Conservation (phyloP, 371 early-diverging fungal species). For the Mucor indicus region DNA sequence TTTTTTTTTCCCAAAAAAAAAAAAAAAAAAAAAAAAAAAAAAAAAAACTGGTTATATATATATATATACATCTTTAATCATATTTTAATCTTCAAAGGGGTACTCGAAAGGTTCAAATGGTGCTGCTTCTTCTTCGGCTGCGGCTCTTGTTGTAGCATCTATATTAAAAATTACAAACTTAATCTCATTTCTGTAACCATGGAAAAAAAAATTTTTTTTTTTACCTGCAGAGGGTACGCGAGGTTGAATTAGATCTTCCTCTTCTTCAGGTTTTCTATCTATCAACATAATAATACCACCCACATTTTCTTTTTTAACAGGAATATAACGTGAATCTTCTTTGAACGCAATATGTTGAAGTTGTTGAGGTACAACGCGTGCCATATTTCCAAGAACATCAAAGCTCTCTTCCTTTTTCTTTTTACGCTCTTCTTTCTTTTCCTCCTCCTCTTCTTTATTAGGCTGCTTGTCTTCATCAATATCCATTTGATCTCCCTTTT, state of each 20-base stretch:
- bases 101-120: conserved; percentile 90
- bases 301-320: conserved; percentile 75
- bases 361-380: conserved; percentile 88
- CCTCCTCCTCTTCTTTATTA: conserved; percentile 40
- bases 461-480: conserved; percentile 47
- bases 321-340: conserved; percentile 80
- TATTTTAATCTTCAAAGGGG: conserved; percentile 70
- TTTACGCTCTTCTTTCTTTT: conserved; percentile 38
- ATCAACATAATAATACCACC: conserved; percentile 80
- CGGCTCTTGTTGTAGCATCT: conserved; percentile 34
- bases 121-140: conserved; percentile 65
- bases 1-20: too few species aligned
- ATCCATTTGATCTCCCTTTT: conserved; percentile 58
- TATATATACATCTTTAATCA: too few species aligned
- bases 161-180: too few species aligned
- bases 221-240: conserved; percentile 54
- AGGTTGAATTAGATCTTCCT: conserved; percentile 59
- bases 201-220: too few species aligned
- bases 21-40: too few species aligned
- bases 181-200: too few species aligned
- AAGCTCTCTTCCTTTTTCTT: conserved; percentile 67
- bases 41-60: too few species aligned
- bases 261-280: conserved; percentile 60
- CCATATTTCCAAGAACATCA: conserved; percentile 81
- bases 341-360: conserved; percentile 82